Conservation (phyloP, 163 green algal genomes). For the Chloroidium sp. region DNA sequence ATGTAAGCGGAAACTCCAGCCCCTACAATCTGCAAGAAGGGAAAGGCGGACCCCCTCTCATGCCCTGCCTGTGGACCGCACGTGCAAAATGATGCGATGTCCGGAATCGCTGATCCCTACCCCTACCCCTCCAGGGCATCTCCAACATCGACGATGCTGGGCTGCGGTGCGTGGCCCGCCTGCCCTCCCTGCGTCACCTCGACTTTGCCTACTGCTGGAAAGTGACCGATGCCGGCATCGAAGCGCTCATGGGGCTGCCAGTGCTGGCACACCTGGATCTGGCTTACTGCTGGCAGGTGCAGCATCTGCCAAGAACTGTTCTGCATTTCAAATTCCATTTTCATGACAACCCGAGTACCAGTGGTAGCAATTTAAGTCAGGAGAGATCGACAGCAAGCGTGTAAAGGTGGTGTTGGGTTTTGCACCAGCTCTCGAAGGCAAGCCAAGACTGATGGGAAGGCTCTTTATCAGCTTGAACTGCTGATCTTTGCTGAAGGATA, state of each 20-base stretch:
- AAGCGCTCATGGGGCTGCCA: conserved; percentile 12
- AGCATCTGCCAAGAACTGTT: neutral
- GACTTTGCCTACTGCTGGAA: conserved; percentile 35
- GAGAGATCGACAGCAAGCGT: neutral
- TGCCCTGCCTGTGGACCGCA: neutral
- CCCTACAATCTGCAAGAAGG: neutral
- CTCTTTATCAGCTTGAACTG: neutral
- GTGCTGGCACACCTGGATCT: conserved; percentile 25
- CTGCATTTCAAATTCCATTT: neutral
- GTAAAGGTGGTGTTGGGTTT: neutral
- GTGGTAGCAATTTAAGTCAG: neutral
- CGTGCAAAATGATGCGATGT: too few species aligned
- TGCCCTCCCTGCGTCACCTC: conserved; percentile 25
- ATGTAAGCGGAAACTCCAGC: too few species aligned
- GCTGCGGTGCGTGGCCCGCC: conserved; percentile 4
- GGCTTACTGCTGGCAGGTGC: conserved; percentile 22
- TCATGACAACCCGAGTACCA: neutral
- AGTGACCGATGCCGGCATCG: conserved; percentile 11
- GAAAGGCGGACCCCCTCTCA: neutral
- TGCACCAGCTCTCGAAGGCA: neutral
- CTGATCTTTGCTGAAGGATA: neutral
- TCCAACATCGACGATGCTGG: conserved; percentile 19
- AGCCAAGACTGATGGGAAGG: neutral
- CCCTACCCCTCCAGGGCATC: conserved; percentile 21
- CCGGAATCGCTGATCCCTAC: neutral